phyloP scores from a whole-genome alignment of 257 asterid species.

The Solanum clarkiae region DNA sequence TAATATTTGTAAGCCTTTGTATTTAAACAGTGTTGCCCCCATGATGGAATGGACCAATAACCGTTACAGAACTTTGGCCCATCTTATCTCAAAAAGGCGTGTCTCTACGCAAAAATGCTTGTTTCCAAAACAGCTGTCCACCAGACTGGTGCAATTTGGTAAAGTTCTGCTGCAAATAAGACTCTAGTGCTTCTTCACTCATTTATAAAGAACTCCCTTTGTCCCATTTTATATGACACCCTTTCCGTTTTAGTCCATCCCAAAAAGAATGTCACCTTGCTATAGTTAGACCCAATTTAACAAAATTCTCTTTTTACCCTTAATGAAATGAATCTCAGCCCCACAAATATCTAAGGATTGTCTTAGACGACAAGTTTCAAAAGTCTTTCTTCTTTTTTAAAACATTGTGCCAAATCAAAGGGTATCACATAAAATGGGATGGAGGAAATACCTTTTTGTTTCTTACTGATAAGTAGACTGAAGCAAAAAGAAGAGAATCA shows the following conservation, averaged over 20 bases:
- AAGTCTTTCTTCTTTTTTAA: too few species aligned
- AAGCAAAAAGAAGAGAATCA: neutral
- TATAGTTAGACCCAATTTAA: too few species aligned
- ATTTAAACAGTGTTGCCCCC: constrained; percentile 57
- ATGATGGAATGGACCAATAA: constrained; percentile 94
- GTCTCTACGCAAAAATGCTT: constrained; percentile 91
- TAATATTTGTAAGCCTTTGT: neutral
- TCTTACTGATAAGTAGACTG: neutral
- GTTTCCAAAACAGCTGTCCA: constrained; percentile 83
- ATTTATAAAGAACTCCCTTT: neutral
- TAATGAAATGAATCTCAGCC: too few species aligned
- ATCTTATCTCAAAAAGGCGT: constrained; percentile 67
- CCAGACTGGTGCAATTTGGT: constrained; percentile 75
- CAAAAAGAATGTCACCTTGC: too few species aligned
- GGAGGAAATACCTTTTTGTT: neutral
- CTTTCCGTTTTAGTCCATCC: too few species aligned
- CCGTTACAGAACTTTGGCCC: constrained; percentile 80
- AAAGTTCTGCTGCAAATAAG: constrained; percentile 6
- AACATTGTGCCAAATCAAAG: too few species aligned
- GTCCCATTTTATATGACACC: too few species aligned
- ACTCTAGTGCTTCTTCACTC: neutral
- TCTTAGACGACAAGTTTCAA: too few species aligned
- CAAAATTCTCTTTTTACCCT: too few species aligned
- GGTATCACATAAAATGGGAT: too few species aligned
- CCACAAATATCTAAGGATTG: too few species aligned